Evolutionary conservation across 2,329 filamentous ascomycete species (phyloP).

Genomic region (Epichloe sp.): DNA sequence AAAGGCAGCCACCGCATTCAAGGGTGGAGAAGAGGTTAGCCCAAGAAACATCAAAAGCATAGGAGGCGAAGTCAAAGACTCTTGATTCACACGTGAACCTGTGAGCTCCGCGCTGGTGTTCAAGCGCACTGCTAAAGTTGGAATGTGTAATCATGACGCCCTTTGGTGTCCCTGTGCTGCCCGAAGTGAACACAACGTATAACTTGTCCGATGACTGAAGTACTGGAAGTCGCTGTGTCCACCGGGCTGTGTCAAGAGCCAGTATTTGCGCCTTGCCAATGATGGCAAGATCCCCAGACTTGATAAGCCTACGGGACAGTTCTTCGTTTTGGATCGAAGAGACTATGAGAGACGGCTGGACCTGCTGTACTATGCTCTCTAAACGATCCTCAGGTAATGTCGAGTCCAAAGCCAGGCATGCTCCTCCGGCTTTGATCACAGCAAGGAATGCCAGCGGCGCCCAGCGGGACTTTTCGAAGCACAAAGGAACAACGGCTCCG

Average conservation of each 20-base stretch:
- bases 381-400: slow-evolving; percentile 8
- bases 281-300: too few relatives aligned
- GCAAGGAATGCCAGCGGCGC: slow-evolving; percentile 1
- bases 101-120: background rate
- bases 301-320: too few relatives aligned
- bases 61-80: slow-evolving; percentile 7
- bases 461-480: slow-evolving; percentile 3
- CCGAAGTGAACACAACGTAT: slow-evolving; percentile 11
- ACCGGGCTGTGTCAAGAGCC: background rate
- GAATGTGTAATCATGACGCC: slow-evolving; percentile 12
- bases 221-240: background rate
- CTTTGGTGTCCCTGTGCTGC: slow-evolving; percentile 13
- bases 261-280: background rate
- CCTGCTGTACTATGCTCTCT: slow-evolving; percentile 7
- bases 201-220: slow-evolving; percentile 1
- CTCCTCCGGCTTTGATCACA: background rate
- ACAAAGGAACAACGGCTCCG: background rate
- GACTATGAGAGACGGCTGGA: slow-evolving; percentile 5
- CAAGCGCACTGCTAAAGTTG: slow-evolving; percentile 3
- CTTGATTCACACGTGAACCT: background rate
- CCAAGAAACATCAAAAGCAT: slow-evolving; percentile 6
- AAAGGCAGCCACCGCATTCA: slow-evolving; percentile 5
- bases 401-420: slow-evolving; percentile 5
- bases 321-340: background rate
- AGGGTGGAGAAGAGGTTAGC: slow-evolving; percentile 4